Conservation (phyloP, 257 asterid species). For the Solanum pinnatisectum region DNA sequence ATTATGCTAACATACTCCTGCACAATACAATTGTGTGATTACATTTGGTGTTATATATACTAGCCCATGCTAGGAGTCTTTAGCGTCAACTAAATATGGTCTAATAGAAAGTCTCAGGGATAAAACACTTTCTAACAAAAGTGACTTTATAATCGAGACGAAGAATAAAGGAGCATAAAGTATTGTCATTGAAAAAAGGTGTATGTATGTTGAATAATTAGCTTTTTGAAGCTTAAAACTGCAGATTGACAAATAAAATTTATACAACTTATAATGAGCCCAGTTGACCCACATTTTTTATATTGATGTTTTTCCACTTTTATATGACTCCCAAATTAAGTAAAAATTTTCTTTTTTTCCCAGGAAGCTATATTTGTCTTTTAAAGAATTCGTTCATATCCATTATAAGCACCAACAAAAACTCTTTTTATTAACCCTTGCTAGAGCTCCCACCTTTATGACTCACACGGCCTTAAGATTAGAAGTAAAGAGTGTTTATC, state of each 20-base stretch:
- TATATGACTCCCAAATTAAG: neutral
- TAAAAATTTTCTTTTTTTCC: neutral
- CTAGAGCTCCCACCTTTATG: too few species aligned
- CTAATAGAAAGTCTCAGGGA: too few species aligned
- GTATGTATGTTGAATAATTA: neutral
- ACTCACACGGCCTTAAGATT: too few species aligned
- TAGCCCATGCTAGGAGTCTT: neutral
- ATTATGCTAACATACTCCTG: neutral
- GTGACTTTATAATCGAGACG: too few species aligned
- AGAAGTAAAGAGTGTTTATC: neutral
- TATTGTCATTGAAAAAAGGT: neutral
- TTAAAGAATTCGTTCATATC: neutral
- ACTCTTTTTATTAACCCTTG: accelerated
- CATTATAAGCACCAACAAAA: too few species aligned
- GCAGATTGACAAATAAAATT: neutral
- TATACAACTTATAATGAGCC: neutral
- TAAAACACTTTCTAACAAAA: too few species aligned
- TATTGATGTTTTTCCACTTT: neutral
- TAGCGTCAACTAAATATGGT: neutral
- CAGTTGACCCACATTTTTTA: neutral
- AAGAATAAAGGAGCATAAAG: neutral
- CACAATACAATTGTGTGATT: neutral
- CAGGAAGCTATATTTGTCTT: neutral
- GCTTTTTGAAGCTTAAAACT: neutral
- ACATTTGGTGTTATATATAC: too few species aligned